phyloP scores from a whole-genome alignment of 2,329 filamentous ascomycete species.

The Claviceps capensis region DNA sequence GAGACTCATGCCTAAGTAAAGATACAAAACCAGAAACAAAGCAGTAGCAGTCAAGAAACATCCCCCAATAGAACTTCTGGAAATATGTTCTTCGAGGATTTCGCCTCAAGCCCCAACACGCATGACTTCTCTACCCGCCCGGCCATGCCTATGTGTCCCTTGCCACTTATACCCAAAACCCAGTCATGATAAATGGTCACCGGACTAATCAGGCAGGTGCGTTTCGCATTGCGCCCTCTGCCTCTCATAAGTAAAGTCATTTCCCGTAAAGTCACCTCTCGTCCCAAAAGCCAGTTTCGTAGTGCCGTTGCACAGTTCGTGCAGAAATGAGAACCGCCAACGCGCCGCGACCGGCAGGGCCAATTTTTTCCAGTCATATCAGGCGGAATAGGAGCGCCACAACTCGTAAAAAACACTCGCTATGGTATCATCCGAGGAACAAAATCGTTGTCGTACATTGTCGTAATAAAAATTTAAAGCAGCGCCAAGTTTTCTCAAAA shows the following conservation, averaged over 20 bases:
- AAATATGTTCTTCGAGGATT: neutral
- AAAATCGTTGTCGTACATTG: slow-evolving; percentile 6
- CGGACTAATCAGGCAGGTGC: neutral
- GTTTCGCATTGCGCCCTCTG: no score
- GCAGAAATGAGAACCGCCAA: slow-evolving; percentile 1
- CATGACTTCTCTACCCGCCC: neutral
- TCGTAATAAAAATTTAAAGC: neutral
- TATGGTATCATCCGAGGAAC: slow-evolving; percentile 6
- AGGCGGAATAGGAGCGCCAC: neutral
- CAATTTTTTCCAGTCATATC: neutral
- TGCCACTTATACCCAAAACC: neutral
- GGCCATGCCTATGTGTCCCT: neutral
- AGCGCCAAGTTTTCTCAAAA: neutral
- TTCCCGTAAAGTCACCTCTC: neutral
- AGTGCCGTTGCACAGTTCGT: neutral
- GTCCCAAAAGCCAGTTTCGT: neutral
- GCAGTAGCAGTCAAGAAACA: neutral
- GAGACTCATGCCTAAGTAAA: neutral
- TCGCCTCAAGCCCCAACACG: neutral
- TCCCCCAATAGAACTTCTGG: neutral
- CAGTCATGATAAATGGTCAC: neutral
- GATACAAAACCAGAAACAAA: neutral
- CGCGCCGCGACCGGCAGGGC: neutral
- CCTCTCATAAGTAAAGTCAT: no score
- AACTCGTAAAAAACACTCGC: slow-evolving; percentile 6